Evolutionary conservation across 768 basidiomycete species (phyloP), one percentile per base, ranked within the genome.

Genomic region (Boletus sp.): DNA sequence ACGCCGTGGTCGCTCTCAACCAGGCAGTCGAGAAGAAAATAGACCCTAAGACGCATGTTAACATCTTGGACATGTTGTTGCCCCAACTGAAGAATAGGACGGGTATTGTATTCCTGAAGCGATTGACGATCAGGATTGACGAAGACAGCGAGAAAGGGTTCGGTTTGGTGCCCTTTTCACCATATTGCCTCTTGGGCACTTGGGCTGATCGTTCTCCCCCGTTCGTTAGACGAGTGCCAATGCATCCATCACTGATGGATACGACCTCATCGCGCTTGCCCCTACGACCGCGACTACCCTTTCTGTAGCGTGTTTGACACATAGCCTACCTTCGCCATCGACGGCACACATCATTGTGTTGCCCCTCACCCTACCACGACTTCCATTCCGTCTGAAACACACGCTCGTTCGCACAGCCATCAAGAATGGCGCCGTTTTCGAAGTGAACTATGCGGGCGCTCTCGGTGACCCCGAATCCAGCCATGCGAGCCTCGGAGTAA

Each of bases 121-220:
- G 91, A 46, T 66, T 95, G 51, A 91, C 84, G n/a, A 85, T 94
- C 47, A 75, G 88, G 11, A 77, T 93, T 9, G 87, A 92, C 56
- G 83, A 90, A 62, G 88, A 86, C 39, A 92, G 91, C 63, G 89
- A 93, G 67, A 92, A 90, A 67, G 88, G 91, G 1, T 88, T 89
- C 62, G 89, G 90, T 30, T 67, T 93, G 67, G 90, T 93, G 53
- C 59, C 78, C 72, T 30, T 45, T 38, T 1, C 21, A 7, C 23
- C 34, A n/a, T 27, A 10, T 11, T 15, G 34, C 38, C 17, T 45
- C 44, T 27, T 38, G 29, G 39, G 39, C 33, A 37, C 33, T 38
- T 34, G n/a, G 5, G 30, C 51, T 48, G 50, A 47, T 30, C 11
- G 19, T 9, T 34, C 27, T 39, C 13, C 30, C 7, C 42, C 17